Evolutionary conservation across 2,329 filamentous ascomycete genomes (phyloP), one percentile per base, ranked within the genome.

Genomic region (Apiospora kogelbergensis): DNA sequence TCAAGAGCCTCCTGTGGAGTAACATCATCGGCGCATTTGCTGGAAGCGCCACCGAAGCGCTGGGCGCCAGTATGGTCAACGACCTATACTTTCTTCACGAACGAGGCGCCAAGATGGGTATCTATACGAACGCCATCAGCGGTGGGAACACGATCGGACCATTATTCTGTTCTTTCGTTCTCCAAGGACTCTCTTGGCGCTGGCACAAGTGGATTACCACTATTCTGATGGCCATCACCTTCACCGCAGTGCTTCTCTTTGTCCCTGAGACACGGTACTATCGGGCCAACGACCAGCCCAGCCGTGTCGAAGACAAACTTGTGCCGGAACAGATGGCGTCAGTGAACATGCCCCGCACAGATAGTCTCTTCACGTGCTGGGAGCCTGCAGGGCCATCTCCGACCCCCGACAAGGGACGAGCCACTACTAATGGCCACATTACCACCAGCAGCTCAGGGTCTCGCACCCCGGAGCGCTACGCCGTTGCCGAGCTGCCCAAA

Each of bases 1-100:
- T 84, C 72, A 70, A 78, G 40, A 82, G 80, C 66, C 73, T 85
- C 65, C 73, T 84, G 11, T 83, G 82, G 81, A 81, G 79, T 44
- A 82, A 81, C 69, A 81, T 84, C 40, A 73, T 85, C 42, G 81
- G 77, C 0, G 83, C 81, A 0, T 83, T 84, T 71, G 83, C 81
- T 0, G 82, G 81, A 2, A 80, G 79, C 11, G 79, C 82, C 7
- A 83, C 81, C 0, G 83, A 85, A 73, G 81, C 83, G 11, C 70
- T 84, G 10, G 82, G 80, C 24, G 81, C 81, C 6, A 77, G 74
- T 68, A 76, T 75, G 2, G 74, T 78, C 68, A 76, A 75, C 64
- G 77, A 79, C 45, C 60, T 79, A 10, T 79, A 75, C 67, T 79
- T 79, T 48, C 68, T 78, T n/a, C 78, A 79, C 65, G 76, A 79